Evolutionary conservation across 805 yeast species (phyloP), one percentile per base, ranked within the genome.

Genomic region (Metschnikowia matae): DNA sequence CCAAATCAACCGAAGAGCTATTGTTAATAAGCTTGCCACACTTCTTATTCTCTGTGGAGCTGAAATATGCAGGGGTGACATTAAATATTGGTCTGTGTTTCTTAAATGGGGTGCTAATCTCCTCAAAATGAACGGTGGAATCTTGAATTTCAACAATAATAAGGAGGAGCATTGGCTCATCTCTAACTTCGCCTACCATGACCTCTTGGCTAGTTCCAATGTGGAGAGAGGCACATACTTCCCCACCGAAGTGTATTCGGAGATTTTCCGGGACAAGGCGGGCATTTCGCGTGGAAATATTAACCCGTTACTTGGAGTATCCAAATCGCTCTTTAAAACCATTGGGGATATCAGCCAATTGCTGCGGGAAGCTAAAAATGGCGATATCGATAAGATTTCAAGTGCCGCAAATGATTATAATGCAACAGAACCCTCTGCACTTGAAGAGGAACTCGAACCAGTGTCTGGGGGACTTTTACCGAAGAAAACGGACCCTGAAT

Each of bases 51-150:
- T 87, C 46, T 80, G 87, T 56, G 89, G 86, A n/a, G 91, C 88
- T 0, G 90, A 87, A 61, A 85, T 88, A 48, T 87, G 92, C 66
- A 78, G 82, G 55, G 96, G 96, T 6, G 95, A 88, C 63, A 89
- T 86, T 34, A 75, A 75, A 35, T 80, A 83, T 60, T 88, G 96
- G 96, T 78, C 85, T 2, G 73, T 79, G 26, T 80, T 84, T 58
- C 69, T 88, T 50, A 75, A 76, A 39, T 77, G 82, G 75, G 89
- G 90, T 1, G 83, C 88, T 41, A 78, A 78, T 50, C 68, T 87
- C 26, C 78, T 88, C 36, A 70, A 74, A 49, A 64, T 72, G 48
- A 76, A 82, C 53, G 92, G 91, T 13, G 92, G 92, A 0, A 65
- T 85, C 23, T 75, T 82, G 20, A 69, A 69, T 47, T 71, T 71